Percentiles rank a stretch among this genome's conserved stretches.
phyloP scores from a whole-genome alignment of 2,329 filamentous ascomycete species.

The Calonectria multiphialidica region DNA sequence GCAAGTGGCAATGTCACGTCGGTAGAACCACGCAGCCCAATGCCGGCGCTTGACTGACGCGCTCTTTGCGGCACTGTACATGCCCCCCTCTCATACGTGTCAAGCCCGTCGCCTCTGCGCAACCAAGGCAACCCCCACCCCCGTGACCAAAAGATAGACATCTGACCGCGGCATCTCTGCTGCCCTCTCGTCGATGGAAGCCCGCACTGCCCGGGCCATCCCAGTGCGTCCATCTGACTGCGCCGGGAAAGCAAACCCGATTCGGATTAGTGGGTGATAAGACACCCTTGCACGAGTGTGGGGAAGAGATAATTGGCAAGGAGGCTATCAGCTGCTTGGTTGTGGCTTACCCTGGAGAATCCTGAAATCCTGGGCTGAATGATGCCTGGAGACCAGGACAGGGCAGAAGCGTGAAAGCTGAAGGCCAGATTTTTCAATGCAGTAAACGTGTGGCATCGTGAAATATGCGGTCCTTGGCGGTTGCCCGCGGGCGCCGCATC shows the following conservation, averaged over 20 bases:
- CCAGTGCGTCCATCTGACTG: background rate
- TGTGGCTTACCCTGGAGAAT: conserved; percentile 6
- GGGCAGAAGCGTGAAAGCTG: background rate
- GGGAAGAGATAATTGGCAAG: conserved; percentile 7
- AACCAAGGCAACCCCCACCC: background rate
- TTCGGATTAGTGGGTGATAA: conserved; percentile 1
- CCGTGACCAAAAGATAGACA: conserved; percentile 1
- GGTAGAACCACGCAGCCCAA: background rate
- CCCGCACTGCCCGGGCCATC: background rate
- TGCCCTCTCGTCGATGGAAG: background rate
- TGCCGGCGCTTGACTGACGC: background rate
- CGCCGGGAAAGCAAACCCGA: conserved; percentile 22
- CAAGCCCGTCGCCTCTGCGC: background rate
- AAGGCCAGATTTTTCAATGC: background rate
- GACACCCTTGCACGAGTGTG: conserved; percentile 4
- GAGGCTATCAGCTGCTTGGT: conserved; percentile 5
- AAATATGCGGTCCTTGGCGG: background rate
- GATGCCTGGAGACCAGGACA: background rate
- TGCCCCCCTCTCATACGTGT: background rate
- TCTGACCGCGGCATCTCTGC: background rate
- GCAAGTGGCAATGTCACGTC: background rate
- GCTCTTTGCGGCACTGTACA: background rate
- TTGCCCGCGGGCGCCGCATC: background rate
- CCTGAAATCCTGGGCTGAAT: background rate
- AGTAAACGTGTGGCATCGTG: background rate